Evolutionary conservation across 352 stramenopile species (phyloP).

Genomic region (Phytopythium mirpurense): DNA sequence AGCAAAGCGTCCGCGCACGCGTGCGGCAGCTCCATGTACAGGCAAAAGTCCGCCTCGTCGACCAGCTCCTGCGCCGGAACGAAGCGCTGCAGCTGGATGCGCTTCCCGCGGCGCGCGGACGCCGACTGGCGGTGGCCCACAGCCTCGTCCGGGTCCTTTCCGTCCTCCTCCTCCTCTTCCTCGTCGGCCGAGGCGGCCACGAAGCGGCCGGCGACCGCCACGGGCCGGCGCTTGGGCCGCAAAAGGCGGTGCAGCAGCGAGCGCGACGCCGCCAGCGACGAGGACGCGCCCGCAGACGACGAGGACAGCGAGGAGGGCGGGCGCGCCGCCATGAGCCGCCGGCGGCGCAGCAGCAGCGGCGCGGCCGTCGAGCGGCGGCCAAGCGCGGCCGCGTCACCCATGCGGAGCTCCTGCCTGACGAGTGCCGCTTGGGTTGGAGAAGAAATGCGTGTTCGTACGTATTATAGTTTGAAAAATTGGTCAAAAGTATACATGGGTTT

Average conservation of each 20-base stretch:
- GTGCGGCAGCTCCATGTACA: conserved; percentile 24
- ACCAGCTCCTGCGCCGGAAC: conserved; percentile 18
- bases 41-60: conserved; percentile 33
- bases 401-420: no score
- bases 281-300: conserved; percentile 9
- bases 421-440: neutral
- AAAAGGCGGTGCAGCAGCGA: conserved; percentile 12
- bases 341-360: conserved; percentile 5
- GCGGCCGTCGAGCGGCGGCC: conserved; percentile 1
- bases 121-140: conserved; percentile 6
- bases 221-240: conserved; percentile 12
- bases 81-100: conserved; percentile 30
- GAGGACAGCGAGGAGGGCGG: conserved; percentile 10
- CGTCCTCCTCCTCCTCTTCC: conserved; percentile 1
- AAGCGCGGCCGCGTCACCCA: neutral
- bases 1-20: neutral
- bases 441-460: no score
- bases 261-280: conserved; percentile 9
- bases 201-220: conserved; percentile 2
- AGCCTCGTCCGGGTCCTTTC: neutral
- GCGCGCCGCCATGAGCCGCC: conserved; percentile 5
- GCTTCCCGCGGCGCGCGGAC: conserved; percentile 11
- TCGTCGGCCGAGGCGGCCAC: conserved; percentile 7
- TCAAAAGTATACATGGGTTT: neutral
- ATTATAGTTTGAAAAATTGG: conserved; percentile 3